Conservation (phyloP, 2,329 filamentous ascomycete species). For the Fusarium compactum region DNA sequence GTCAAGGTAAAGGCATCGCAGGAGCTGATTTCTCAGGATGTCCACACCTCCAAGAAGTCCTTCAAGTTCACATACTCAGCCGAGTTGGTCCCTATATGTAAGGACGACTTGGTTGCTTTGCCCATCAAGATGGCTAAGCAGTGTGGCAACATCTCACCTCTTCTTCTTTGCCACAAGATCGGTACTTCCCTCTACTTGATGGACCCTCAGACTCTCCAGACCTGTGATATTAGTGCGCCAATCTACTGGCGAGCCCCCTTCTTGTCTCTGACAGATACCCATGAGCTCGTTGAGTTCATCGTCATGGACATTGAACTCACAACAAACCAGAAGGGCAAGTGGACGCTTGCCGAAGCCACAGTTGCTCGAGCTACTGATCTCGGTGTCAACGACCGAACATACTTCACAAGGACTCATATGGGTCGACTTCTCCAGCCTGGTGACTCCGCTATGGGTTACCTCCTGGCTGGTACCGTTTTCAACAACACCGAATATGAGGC, state of each 20-base stretch:
- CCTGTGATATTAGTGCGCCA: slow-evolving; percentile 82
- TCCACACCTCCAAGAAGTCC: slow-evolving; percentile 88
- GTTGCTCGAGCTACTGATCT: slow-evolving; percentile 89
- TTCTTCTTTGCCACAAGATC: slow-evolving; percentile 87
- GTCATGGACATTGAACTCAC: slow-evolving; percentile 92
- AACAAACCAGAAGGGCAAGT: slow-evolving; percentile 81
- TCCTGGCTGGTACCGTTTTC: slow-evolving; percentile 89
- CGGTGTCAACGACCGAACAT: slow-evolving; percentile 86
- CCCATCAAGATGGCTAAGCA: slow-evolving; percentile 90
- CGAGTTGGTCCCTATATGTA: slow-evolving; percentile 93
- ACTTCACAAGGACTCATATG: slow-evolving; percentile 91
- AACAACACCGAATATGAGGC: slow-evolving; percentile 90
- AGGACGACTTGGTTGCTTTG: slow-evolving; percentile 94
- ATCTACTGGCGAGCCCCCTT: slow-evolving; percentile 96
- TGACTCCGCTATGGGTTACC: slow-evolving; percentile 95
- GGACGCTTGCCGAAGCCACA: slow-evolving; percentile 86
- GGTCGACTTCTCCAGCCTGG: slow-evolving; percentile 87
- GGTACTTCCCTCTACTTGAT: slow-evolving; percentile 91
- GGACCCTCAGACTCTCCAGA: slow-evolving; percentile 92
- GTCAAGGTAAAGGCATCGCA: slow-evolving; percentile 80
- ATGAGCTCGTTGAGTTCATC: slow-evolving; percentile 90
- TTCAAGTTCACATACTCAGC: slow-evolving; percentile 96
- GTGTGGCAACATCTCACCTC: slow-evolving; percentile 87
- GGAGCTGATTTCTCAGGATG: slow-evolving; percentile 92
- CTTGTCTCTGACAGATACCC: slow-evolving; percentile 82